Percentiles rank a stretch among this genome's conserved stretches.
Conservation (phyloP, 768 basidiomycete genomes). For the Lactifluus subvellereus region DNA sequence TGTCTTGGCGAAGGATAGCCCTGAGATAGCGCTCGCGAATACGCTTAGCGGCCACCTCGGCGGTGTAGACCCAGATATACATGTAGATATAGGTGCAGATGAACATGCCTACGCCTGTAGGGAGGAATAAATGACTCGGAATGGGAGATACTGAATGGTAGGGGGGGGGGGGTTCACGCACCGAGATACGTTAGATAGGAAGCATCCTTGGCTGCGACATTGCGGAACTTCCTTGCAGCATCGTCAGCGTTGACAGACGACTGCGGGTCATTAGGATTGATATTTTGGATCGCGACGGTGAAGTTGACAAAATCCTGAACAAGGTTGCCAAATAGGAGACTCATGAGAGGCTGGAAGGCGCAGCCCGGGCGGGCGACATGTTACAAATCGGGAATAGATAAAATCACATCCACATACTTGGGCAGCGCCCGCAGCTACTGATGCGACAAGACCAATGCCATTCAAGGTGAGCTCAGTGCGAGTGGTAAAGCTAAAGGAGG, state of each 20-base stretch:
- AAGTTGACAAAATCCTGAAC: conserved; percentile 67
- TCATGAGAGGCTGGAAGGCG: conserved; percentile 59
- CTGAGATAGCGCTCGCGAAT: conserved; percentile 79
- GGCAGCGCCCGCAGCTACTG: conserved; percentile 67
- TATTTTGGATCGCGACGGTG: conserved; percentile 27
- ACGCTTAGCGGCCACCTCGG: conserved; percentile 76
- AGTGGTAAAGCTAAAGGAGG: conserved; percentile 56
- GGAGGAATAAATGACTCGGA: neutral
- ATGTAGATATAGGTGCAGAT: conserved; percentile 69
- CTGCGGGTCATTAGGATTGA: conserved; percentile 28
- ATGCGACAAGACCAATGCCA: conserved; percentile 58
- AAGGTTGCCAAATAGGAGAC: conserved; percentile 74
- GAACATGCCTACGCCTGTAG: conserved; percentile 68
- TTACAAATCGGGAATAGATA: neutral
- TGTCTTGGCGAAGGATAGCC: conserved; percentile 79
- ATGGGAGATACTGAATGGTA: neutral
- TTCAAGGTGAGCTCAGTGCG: conserved; percentile 59
- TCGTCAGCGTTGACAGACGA: conserved; percentile 30
- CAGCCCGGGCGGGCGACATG: neutral
- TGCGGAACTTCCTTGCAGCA: conserved; percentile 46
- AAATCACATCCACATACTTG: conserved; percentile 43
- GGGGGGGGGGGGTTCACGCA: conserved; percentile 32
- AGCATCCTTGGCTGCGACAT: conserved; percentile 49
- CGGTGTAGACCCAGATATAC: conserved; percentile 64
- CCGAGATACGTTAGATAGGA: conserved; percentile 64